Evolutionary conservation across 352 stramenopile genomes (phyloP), one percentile per base, ranked within the genome.

Genomic region (Nothophytophthora sp.): DNA sequence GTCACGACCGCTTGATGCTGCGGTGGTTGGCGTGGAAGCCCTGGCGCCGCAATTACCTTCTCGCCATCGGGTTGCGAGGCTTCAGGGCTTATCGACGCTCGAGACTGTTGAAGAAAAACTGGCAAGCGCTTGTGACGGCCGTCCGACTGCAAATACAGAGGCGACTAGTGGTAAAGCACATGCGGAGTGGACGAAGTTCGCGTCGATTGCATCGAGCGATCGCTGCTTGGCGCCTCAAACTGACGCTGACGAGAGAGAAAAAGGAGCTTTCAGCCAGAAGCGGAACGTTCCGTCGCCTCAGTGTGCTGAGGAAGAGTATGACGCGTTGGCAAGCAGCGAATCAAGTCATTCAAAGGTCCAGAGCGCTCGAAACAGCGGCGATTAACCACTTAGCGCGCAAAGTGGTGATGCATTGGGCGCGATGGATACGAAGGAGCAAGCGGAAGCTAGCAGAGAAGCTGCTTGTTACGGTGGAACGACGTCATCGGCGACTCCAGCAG

Each of bases 391-490:
- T 62, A 32, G 16, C 39, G 5, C 36, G 32, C 0, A 64, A 53
- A 28, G 51, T 62, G 42, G 12, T 70, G 11, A 28, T 48, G 18
- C 60, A 66, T 24, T 70, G 60, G 60, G 29, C 60, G 13, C 64
- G 52, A 44, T 70, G 60, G 60, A 55, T 55, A 18, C 57, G 40
- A 22, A 65, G 55, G 60, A 65, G 43, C 48, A 56, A 28, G 10
- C 30, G 49, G 19, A 55, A 61, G 18, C 7, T 70, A 22, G 34
- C 33, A 11, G 23, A n/a, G 22, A 63, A 38, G 22, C 49, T 65
- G 27, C 12, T 24, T 33, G 28, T 32, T 16, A 43, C 61, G 11
- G 32, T 39, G 34, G 20, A 55, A 27, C 55, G 38, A 37, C 12
- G 33, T 25, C 43, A 13, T 11, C 49, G 34, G 20, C 42, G 28